These are phyloP conservation scores for Skeletonema menzelii DNA, from an alignment of 108 stramenopile species.

Conservation along the genomic window DNA sequence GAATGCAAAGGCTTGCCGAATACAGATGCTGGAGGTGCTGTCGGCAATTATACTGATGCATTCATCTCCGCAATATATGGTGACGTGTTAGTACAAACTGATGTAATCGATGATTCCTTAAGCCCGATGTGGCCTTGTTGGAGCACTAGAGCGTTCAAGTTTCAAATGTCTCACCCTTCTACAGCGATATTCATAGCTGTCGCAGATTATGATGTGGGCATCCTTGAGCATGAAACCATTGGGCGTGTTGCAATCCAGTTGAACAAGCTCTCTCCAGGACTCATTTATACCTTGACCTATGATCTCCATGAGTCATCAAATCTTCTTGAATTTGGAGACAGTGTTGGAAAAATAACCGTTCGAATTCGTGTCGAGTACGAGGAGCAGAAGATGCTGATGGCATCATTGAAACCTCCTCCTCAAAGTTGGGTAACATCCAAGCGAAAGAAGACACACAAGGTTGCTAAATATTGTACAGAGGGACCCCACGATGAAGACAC, in stretches of 20 bases:
- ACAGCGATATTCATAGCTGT: slow-evolving; percentile 60
- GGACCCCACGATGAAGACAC: slow-evolving; percentile 55
- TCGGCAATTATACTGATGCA: slow-evolving; percentile 64
- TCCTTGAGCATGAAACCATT: slow-evolving; percentile 58
- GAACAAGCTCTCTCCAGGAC: slow-evolving; percentile 53
- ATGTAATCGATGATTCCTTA: slow-evolving; percentile 64
- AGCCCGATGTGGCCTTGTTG: slow-evolving; percentile 76
- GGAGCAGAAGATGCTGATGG: slow-evolving; percentile 48
- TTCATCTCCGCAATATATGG: slow-evolving; percentile 52
- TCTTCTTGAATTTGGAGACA: slow-evolving; percentile 51
- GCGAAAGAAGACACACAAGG: slow-evolving; percentile 55
- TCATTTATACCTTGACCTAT: slow-evolving; percentile 62
- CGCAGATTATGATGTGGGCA: slow-evolving; percentile 59
- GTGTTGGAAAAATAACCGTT: slow-evolving; percentile 65
- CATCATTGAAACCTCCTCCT: slow-evolving; percentile 18
- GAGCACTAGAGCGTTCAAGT: slow-evolving; percentile 68
- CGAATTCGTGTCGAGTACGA: slow-evolving; percentile 62
- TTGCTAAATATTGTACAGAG: slow-evolving; percentile 55
- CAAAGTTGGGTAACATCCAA: slow-evolving; percentile 51
- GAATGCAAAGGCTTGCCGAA: slow-evolving; percentile 62
- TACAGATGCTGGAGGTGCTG: slow-evolving; percentile 53
- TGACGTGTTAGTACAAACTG: slow-evolving; percentile 55
- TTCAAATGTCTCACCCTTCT: slow-evolving; percentile 64
- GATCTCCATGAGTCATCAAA: slow-evolving; percentile 55
- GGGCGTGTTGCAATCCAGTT: slow-evolving; percentile 63